Evolutionary conservation across 148 eudicot species (phyloP), one percentile per base, ranked within the genome.

Genomic region (Polygonum aviculare): DNA sequence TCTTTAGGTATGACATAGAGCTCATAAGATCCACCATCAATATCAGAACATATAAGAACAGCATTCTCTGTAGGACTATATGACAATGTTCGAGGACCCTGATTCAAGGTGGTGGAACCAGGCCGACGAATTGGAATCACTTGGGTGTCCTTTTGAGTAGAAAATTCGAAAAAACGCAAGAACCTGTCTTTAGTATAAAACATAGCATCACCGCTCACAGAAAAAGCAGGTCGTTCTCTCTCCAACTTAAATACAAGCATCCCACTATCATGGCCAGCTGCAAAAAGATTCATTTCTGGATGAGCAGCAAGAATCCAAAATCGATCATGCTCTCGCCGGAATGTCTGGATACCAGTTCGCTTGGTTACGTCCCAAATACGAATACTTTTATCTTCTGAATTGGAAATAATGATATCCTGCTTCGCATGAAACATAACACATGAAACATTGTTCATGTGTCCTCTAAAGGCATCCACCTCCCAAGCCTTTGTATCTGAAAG

Each of bases 191-290:
- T 77, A 31, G 71, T 48, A 49, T 63, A 77, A 50, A 55, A 77
- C 39, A 77, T 49, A 14, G 59, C 3, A 65, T 77, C 55, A 45
- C 48, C 33, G 48, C 39, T 40, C 74, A 41, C 73, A 63, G 78
- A 63, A 49, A 77, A 77, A 5, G 78, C 74, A 38, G 73, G 78
- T 19, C 59, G 49, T 51, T 63, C 74, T 48, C 78, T 77, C 18
- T 45, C 55, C 40, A 63, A 63, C 57, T 67, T 77, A 31, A 63
- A 63, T 9, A 65, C 78, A 41, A 50, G 65, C 78, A 77, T 77
- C 45, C 78, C 78, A 48, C 57, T 65, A 38, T 41, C 74, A 48
- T 77, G 78, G 35, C 78, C 78, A 67, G 54, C 74, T 26, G 78
- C 78, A 8, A 67, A 33, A 67, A 77, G 78, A 44, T 67, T 77